A percentile compares a stretch with the other conserved stretches of the same genome.
These are phyloP conservation scores for Malus orientalis DNA, from an alignment of 306 rosid species.

Conservation along the genomic window DNA sequence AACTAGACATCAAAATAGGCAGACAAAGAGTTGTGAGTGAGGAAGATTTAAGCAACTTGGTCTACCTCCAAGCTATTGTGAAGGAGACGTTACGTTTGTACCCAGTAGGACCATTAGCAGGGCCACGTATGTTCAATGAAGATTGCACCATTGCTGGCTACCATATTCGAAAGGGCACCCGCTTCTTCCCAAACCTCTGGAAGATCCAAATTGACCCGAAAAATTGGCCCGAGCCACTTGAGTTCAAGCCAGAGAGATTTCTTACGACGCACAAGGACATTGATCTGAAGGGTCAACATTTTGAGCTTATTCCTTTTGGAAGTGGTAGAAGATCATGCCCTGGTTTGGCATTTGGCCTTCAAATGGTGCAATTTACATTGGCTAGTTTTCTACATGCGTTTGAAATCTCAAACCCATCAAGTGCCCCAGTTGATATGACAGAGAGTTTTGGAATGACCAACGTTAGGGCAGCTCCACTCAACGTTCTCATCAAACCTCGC, in stretches of 20 bases:
- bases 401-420: background rate
- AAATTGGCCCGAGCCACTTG: background rate
- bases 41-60: constrained; percentile 23
- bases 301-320: constrained; percentile 41
- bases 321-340: constrained; percentile 41
- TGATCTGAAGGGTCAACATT: constrained; percentile 36
- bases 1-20: constrained; percentile 19
- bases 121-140: constrained; percentile 22
- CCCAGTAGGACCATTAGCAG: constrained; percentile 30
- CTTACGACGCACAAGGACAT: constrained; percentile 24
- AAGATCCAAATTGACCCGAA: constrained; percentile 12
- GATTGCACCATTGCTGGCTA: constrained; percentile 47
- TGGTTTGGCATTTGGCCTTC: constrained; percentile 10
- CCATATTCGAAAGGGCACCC: background rate
- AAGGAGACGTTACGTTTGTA: constrained; percentile 50
- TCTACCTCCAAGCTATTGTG: constrained; percentile 36
- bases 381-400: constrained; percentile 29
- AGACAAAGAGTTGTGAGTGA: constrained; percentile 1
- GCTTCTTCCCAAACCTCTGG: constrained; percentile 8
- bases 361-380: background rate
- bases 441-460: constrained; percentile 20
- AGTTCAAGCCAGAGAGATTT: constrained; percentile 10
- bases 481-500: constrained; percentile 15
- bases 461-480: constrained; percentile 10
- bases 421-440: constrained; percentile 19